Evolutionary conservation across 2,329 filamentous ascomycete species (phyloP), one percentile per base, ranked within the genome.

Genomic region (Claviceps pusilla): DNA sequence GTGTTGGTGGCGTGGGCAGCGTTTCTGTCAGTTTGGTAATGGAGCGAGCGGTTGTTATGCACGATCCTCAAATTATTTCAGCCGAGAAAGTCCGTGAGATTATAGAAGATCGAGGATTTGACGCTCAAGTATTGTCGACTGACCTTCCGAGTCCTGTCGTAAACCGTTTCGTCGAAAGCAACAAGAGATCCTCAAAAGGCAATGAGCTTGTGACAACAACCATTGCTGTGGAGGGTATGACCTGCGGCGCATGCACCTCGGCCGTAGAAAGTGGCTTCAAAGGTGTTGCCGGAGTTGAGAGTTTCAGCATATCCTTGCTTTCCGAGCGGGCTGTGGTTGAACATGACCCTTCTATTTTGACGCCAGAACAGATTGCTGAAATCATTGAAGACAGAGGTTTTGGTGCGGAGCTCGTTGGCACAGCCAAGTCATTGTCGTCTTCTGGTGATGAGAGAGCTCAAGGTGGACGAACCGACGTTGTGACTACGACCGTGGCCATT

Each of bases 21-120:
- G 89, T 97, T 56, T 94, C 89, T 10, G 86, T 98, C 63, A 95
- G 89, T 66, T 74, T 98, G 62, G 86, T 96, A 54, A 95, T 96
- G 82, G 90, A 95, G 69, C 83, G 91, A 57, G 93, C 91, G n/a
- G 90, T 97, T 46, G 76, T 97, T 41, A 85, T 90, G 70, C 93
- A 98, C 70, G 86, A 97, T 68, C 82, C 88, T 1, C 72, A 77
- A 54, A 77, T 79, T 52, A 79, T 97, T 53, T 73, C 87, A 14
- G 79, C 89, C 56, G 86, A 90, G 42, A 73, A 84, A 60, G 79
- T 97, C 56, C 82, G 80, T 65, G 88, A 95, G 60, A 89, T 86
- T 41, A 93, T 96, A 59, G 89, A 96, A 63, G 89, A 95, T 67
- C 80, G 88, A 57, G 90, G 90, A 0, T 97, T 97, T 66, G 91